Base-by-base conservation (phyloP, 2,329 filamentous ascomycete genomes). In the Mariannaea elegans region DNA sequence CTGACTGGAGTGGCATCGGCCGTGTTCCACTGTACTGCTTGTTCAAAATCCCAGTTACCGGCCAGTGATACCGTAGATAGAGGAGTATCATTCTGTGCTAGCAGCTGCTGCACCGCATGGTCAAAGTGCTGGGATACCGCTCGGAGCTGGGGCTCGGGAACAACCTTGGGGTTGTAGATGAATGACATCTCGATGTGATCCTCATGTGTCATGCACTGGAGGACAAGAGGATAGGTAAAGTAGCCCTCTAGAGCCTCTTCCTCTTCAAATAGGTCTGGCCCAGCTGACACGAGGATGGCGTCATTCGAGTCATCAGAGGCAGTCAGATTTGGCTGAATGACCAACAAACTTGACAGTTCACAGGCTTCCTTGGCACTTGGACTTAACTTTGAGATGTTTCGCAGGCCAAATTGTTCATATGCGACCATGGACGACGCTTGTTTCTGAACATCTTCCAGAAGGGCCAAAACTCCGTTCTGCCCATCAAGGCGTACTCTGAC, bases 161-260 rank as follows among this genome's bases (percentile, higher is more conserved):
- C 7, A 14, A 38, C 19, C 8, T n/a, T 7, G 9, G 41, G 44
- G n/a, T 54, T 44, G 29, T 36, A 54, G 19, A 44, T 54, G 7
- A 54, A 36, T 12, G 23, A 21, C 12, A 54, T 13, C 13, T 45
- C 31, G 5, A 29, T 34, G 9, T 46, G 31, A 10, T 46, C 16
- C 8, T 29, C 31, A 9, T 54, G 23, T 2, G 41, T 39, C 6
- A 46, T 5, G n/a, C 41, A 38, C 16, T 45, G 32, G 3, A 18
- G n/a, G 14, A 44, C 50, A 45, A 45, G 50, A 36, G n/a, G n/a
- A n/a, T n/a, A n/a, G n/a, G n/a, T n/a, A n/a, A n/a, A n/a, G n/a
- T n/a, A n/a, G n/a, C n/a, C 50, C 14, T 42, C 62, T 82, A 82
- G 7, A 16, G 56, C 44, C 0, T 16, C 61, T 14, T 53, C 19